Base-by-base conservation (phyloP, 495 filamentous ascomycete genomes). In the Mycothermus thermophilus region DNA sequence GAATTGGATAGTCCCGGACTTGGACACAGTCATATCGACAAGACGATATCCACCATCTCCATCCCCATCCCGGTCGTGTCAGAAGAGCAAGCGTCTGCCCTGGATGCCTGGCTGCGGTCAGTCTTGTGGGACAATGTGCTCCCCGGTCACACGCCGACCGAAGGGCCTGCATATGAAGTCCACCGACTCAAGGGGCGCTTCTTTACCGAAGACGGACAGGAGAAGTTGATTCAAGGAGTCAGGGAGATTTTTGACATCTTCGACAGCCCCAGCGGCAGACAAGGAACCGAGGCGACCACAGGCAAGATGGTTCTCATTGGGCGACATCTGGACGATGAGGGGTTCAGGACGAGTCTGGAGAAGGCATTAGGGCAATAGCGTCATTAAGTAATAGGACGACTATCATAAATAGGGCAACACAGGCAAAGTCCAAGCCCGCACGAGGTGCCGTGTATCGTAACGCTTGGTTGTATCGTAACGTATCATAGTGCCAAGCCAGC, bases 221-320 rank as follows among this genome's bases (percentile, higher is more conserved):
- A 66, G 20, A 80, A 78, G 49, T 73, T 96, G 43, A 69, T 95
- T 4, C 90, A 97, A 52, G 90, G 87, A 12, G 90, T 97, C 3
- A 64, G 88, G 21, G 88, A 95, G 36, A 66, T 94, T 6, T 97
- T 95, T 51, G 90, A 96, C 49, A 81, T 96, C 12, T 65, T 83
- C 21, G 84, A 93, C 37, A 62, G 63, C 14, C 61, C 64, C 3
- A 46, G 55, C 15, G n/a, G n/a, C n/a, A n/a, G n/a, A n/a, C 34
- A 44, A 20, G 52, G 47, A 21, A 38, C 34, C 13, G 43, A 39
- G 29, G 4, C 26, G 27, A 14, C 32, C 14, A 10, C 47, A 55
- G 80, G 82, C 32, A 93, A 90, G 55, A 59, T 93, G 41, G 79
- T 92, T 3, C 49, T 93, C 15, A 92, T 93, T 52, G 84, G 84